Evolutionary conservation across 768 basidiomycete genomes (phyloP).

Genomic region (Hypholoma sublateritium): DNA sequence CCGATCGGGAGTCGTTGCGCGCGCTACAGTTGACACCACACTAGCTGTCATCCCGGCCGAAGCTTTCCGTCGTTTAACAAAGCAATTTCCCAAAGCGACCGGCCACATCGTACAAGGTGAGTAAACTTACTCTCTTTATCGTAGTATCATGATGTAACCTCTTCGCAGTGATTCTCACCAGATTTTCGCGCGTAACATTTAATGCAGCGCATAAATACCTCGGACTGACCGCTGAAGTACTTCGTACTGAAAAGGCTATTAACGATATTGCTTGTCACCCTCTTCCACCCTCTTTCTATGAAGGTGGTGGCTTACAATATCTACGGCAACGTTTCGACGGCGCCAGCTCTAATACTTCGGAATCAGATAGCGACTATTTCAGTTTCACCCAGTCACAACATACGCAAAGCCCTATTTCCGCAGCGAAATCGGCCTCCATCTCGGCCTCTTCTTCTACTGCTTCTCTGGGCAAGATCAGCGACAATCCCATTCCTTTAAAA

Average conservation of each 20-base stretch:
- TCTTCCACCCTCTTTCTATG: slow-evolving; percentile 87
- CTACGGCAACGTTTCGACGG: slow-evolving; percentile 90
- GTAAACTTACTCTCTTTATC: slow-evolving; percentile 11
- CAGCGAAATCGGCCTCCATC: slow-evolving; percentile 11
- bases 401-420: slow-evolving; percentile 21
- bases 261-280: slow-evolving; percentile 98
- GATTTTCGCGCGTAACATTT: slow-evolving; percentile 97
- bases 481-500: slow-evolving; percentile 21
- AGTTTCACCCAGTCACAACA: slow-evolving; percentile 31
- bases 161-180: slow-evolving; percentile 80
- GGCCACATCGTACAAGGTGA: slow-evolving; percentile 94
- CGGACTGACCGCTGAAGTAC: slow-evolving; percentile 91
- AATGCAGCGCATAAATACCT: slow-evolving; percentile 96
- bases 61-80: slow-evolving; percentile 90
- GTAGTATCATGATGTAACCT: slow-evolving; percentile 2
- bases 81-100: slow-evolving; percentile 96
- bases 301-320: slow-evolving; percentile 85
- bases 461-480: slow-evolving; percentile 25
- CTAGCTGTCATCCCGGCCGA: slow-evolving; percentile 99
- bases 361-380: slow-evolving; percentile 62
- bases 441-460: slow-evolving; percentile 22
- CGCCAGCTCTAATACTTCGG: slow-evolving; percentile 42
- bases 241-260: slow-evolving; percentile 95
- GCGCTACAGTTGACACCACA: slow-evolving; percentile 92
- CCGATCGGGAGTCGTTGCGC: slow-evolving; percentile 76